Base-by-base conservation (phyloP, 176 grass and related monocot species). In the Tuctoria greenei region DNA sequence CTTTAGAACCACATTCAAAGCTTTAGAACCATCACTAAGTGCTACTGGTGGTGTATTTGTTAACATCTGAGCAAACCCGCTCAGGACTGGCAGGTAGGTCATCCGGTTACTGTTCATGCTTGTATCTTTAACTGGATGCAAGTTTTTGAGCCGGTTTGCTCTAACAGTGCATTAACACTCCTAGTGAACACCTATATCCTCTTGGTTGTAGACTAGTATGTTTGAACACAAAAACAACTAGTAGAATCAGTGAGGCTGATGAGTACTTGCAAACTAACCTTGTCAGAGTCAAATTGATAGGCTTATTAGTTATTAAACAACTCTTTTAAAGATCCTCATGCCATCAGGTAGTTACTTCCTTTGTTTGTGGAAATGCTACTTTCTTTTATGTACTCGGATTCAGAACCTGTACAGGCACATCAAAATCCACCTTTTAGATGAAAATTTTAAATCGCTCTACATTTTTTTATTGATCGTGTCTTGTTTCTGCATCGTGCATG, bases 181-280 rank as follows among this genome's bases (percentile, higher is more conserved):
- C 15, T 49, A 49, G 46, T 36, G 13, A 46, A 23, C 16, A 36
- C 26, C 28, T 8, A 50, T 69, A 17, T 5, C 15, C n/a, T 39
- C 34, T 49, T 62, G 28, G 60, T 54, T 41, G 7, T 26, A n/a
- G n/a, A n/a, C n/a, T n/a, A 66, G 67, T 23, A 56, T 40, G 13
- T 28, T 58, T 18, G 34, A 42, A 69, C 56, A 10, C 5, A 42
- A n/a, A 68, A 40, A 2, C 0, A 13, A 26, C 7, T 59, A 58
- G 51, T 55, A 25, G 26, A 27, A 57, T 73, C 31, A 12, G 39
- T 16, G 10, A 42, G 10, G 36, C 35, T n/a, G 52, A 8, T 4
- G 47, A 57, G 49, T 57, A 62, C 38, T 72, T 64, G 35, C 34
- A 50, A 25, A 81, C 35, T 54, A 73, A 10, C 46, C 23, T 61